These are phyloP conservation scores for Nakataea oryzae DNA, from an alignment of 2,329 filamentous ascomycete species.

Conservation along the genomic window DNA sequence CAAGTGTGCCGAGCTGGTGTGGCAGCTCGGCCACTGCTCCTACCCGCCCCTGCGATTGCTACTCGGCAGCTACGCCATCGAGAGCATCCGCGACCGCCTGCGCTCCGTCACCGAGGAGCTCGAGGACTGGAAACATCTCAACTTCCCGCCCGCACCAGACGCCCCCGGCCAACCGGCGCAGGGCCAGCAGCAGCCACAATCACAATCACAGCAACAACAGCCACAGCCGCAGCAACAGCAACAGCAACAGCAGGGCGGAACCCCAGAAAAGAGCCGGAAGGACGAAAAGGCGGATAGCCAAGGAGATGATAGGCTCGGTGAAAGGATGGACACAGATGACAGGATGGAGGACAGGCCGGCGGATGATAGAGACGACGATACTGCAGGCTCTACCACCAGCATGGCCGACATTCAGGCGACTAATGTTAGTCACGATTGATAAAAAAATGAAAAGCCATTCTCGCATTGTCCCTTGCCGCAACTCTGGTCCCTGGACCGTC, in stretches of 20 bases:
- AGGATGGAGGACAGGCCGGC: slow-evolving; percentile 11
- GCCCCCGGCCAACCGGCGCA: slow-evolving; percentile 9
- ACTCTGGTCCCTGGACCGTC: too few relatives aligned
- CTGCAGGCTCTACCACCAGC: slow-evolving; percentile 3
- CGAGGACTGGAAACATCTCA: slow-evolving; percentile 84
- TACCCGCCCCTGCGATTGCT: slow-evolving; percentile 80
- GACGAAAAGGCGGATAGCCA: slow-evolving; percentile 18
- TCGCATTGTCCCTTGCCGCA: background rate
- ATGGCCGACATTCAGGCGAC: background rate
- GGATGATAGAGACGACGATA: slow-evolving; percentile 8
- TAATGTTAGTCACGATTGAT: background rate
- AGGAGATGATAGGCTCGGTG: slow-evolving; percentile 15
- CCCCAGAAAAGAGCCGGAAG: slow-evolving; percentile 8
- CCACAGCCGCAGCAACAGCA: slow-evolving; percentile 5
- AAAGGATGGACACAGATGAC: slow-evolving; percentile 17
- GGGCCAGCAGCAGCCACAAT: slow-evolving; percentile 13
- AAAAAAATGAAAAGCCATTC: background rate
- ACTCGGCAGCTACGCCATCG: slow-evolving; percentile 89
- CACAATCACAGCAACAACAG: background rate
- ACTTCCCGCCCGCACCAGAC: slow-evolving; percentile 45
- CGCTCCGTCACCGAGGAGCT: slow-evolving; percentile 90
- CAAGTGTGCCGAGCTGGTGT: slow-evolving; percentile 86
- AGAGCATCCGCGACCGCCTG: slow-evolving; percentile 85
- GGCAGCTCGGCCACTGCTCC: slow-evolving; percentile 91
- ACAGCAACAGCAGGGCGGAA: background rate